Evolutionary conservation across 2,329 filamentous ascomycete species (phyloP).

Genomic region (Xylariaceae sp.): DNA sequence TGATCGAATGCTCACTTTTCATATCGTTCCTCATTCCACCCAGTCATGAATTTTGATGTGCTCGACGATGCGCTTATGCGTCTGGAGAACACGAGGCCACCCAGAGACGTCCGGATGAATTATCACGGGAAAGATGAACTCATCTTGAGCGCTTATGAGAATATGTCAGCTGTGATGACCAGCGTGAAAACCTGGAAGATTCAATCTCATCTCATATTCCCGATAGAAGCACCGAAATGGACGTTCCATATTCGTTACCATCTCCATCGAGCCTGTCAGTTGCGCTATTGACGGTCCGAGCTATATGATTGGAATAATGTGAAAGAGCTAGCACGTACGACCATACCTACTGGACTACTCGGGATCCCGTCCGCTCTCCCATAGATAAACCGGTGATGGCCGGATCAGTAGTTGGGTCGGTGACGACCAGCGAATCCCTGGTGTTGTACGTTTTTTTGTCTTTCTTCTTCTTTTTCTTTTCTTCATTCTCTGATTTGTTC

Average conservation of each 20-base stretch:
- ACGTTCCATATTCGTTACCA: conserved; percentile 62
- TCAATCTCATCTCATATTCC: conserved; percentile 45
- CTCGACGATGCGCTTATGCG: conserved; percentile 21
- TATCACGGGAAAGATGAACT: conserved; percentile 72
- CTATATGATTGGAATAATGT: background rate
- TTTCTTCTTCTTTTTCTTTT: no score
- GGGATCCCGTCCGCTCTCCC: no score
- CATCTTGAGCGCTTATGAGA: conserved; percentile 35
- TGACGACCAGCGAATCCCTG: no score
- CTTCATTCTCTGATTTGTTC: no score
- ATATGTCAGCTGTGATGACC: no score
- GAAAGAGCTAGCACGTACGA: no score
- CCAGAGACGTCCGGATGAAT: conserved; percentile 71
- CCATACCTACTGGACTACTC: no score
- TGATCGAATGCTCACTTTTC: conserved; percentile 25
- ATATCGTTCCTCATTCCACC: conserved; percentile 23
- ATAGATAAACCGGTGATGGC: no score
- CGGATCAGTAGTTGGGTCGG: no score
- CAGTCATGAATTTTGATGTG: conserved; percentile 38
- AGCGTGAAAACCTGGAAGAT: no score
- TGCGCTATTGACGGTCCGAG: background rate
- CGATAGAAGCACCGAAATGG: conserved; percentile 71
- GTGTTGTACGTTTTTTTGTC: no score
- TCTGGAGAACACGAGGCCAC: conserved; percentile 43
- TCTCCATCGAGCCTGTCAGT: conserved; percentile 31